Conservation (phyloP, 139 green algal species). For the Raphidocelis subcapitata region DNA sequence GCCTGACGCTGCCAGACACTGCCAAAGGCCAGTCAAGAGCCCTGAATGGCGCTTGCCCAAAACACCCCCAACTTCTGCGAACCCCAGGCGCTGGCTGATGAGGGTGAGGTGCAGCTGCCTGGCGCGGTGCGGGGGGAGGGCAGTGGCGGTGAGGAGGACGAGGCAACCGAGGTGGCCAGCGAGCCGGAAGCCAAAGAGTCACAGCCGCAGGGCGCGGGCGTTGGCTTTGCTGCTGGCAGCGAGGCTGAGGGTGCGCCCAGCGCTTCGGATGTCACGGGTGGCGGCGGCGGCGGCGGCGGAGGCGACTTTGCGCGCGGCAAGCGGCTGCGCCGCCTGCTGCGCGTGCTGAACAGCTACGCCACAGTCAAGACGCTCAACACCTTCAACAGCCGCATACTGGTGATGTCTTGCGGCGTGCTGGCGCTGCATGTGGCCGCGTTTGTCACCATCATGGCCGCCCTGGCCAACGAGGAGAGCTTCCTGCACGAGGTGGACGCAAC, state of each 20-base stretch:
- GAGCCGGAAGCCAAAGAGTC: background rate
- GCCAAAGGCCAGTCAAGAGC: too few species aligned
- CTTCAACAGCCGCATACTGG: background rate
- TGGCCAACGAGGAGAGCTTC: background rate
- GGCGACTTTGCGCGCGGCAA: slow-evolving; percentile 20
- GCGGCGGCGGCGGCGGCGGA: too few species aligned
- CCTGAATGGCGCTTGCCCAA: too few species aligned
- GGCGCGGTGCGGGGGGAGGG: too few species aligned
- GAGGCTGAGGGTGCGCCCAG: background rate
- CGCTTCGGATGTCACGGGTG: too few species aligned
- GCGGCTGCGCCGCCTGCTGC: slow-evolving; percentile 18
- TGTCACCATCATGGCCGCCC: background rate
- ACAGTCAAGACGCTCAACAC: background rate
- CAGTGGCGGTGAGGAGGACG: too few species aligned
- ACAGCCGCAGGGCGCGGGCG: background rate
- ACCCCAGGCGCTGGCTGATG: too few species aligned
- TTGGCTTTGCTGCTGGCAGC: background rate
- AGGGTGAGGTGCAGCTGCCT: too few species aligned
- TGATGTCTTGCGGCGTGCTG: background rate
- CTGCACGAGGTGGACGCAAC: background rate
- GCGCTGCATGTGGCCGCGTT: background rate
- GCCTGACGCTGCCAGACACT: too few species aligned
- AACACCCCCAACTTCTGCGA: too few species aligned
- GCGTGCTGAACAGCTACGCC: slow-evolving; percentile 25
- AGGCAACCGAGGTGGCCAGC: background rate